Evolutionary conservation across 371 early-diverging fungal genomes (phyloP), one percentile per base, ranked within the genome.

Genomic region (Blakeslea trispora): DNA sequence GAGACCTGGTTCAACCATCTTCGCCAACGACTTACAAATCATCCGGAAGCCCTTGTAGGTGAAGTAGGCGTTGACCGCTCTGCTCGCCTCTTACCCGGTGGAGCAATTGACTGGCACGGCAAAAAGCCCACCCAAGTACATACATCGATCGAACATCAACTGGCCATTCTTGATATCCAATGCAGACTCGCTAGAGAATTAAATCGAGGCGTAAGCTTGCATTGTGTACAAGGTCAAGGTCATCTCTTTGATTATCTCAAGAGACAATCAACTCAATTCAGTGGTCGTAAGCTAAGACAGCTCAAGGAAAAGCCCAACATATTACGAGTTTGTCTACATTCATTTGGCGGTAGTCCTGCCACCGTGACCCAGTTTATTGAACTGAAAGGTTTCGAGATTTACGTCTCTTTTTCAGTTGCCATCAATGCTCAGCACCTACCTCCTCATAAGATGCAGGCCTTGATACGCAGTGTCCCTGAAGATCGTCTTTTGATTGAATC

Each of bases 41-140:
- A 88, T 57, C 87, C 86, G 3, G 15, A 59, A 18, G 83, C 88
- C 0, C 41, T 90, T 11, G 77, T 92, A 0, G 96, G 95, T 34
- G 96, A 96, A 66, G 84, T 92, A 40, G 96, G 96, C 0, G 64
- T 96, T 41, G 96, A 96, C 60, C 80, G 85, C 60, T 77, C 75
- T 23, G 94, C 81, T 19, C 77, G 74, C 35, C 44, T 86, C 11
- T 60, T 76, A n/a, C 81, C 83, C n/a, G 81, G 79, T 19, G 75
- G 77, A 5, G 55, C 64, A 0, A 62, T 64, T 17, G 74, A 73
- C n/a, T 79, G 78, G 73, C 74, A 75, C 39, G 74, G 74, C 1
- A 61, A 68, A 32, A 77, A 74, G 55, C 75, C 81, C 18, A 70
- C 69, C 0, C 74, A 70, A 6, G 71, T 74, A 17, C 57, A 55